Base-by-base conservation (phyloP, 1,284 basidiomycete species). In the Melanopsichium pennsylvanicum region DNA sequence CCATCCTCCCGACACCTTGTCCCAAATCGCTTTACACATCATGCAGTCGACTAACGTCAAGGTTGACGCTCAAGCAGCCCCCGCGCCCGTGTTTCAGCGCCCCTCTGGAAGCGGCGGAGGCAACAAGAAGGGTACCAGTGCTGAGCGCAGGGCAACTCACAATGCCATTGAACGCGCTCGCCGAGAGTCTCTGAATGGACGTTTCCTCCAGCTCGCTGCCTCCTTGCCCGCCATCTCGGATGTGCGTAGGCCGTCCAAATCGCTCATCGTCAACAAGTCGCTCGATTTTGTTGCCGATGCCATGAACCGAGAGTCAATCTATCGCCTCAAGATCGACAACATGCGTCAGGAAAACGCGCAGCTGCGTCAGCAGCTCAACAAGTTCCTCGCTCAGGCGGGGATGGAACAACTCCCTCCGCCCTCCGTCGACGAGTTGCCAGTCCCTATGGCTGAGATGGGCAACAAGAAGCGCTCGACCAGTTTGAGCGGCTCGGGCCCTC, bases 141-240 rank as follows among this genome's bases (percentile, higher is more conserved):
- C 74, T 11, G 74, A 75, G 58, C 64, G 69, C 29, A 49, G 75
- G 5, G 75, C 74, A 22, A 74, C 69, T 4, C 75, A 77, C 58
- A 77, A 77, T 34, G 74, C 75, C 37, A 73, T 76, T 47, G 75
- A 77, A 36, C 51, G 75, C 18, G 74, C 72, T 26, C 71, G 75
- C 6, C 71, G 75, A 39, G 72, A 77, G 39, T 67, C 59, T 16
- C 72, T 77, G 18, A 77, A 75, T 47, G 62, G 62, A 3, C 73
- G 74, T 18, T 76, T 77, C 56, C 68, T 74, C 9, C 62, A 71
- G 52, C 67, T 77, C 9, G 75, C 75, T 9, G 64, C 70, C 8
- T 64, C 64, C 7, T 42, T 77, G 31, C 75, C 75, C 15, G 58
- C 69, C 54, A 75, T 69, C 38, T 61, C 68, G 23, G 61, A 69